phyloP scores from a whole-genome alignment of 208 protist genomes.

The Trypanosomatidae sp. region DNA sequence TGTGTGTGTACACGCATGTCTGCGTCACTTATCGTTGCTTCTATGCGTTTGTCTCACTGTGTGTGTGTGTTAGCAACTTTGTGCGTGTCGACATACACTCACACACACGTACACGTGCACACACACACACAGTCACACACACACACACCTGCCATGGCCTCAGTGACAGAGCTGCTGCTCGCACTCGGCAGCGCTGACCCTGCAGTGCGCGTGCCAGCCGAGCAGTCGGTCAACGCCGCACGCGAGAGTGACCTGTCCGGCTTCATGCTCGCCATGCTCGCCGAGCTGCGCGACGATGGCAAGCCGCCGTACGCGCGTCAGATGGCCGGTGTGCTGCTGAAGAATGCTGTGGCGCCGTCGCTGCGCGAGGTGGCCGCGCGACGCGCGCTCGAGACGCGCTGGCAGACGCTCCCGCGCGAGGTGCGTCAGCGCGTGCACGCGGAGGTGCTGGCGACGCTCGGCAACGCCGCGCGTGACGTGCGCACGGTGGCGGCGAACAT shows the following conservation, averaged over 20 bases:
- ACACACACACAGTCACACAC: background rate
- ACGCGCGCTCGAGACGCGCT: constrained; percentile 40
- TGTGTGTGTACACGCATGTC: too few species aligned
- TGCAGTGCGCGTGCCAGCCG: constrained; percentile 49
- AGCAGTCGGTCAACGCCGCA: constrained; percentile 52
- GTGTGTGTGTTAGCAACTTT: too few species aligned
- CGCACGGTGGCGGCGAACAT: constrained; percentile 90
- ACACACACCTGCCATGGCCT: constrained; percentile 18
- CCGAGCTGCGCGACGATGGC: constrained; percentile 85
- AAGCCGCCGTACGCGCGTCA: constrained; percentile 73
- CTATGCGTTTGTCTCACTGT: too few species aligned
- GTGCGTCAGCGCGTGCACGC: constrained; percentile 54
- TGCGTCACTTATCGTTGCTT: too few species aligned
- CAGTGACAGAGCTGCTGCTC: constrained; percentile 53
- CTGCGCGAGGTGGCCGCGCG: constrained; percentile 61
- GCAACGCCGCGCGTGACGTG: constrained; percentile 58
- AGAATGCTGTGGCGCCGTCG: constrained; percentile 91
- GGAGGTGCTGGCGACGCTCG: constrained; percentile 69
- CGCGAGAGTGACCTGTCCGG: constrained; percentile 51
- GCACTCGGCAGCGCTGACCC: constrained; percentile 56
- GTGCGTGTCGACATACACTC: too few species aligned
- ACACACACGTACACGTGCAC: background rate
- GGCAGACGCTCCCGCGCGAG: constrained; percentile 35
- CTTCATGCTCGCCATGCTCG: constrained; percentile 79
- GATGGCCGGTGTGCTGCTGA: constrained; percentile 90